These are phyloP conservation scores for Lachancea cidri DNA, from an alignment of 805 yeast species.

Conservation along the genomic window DNA sequence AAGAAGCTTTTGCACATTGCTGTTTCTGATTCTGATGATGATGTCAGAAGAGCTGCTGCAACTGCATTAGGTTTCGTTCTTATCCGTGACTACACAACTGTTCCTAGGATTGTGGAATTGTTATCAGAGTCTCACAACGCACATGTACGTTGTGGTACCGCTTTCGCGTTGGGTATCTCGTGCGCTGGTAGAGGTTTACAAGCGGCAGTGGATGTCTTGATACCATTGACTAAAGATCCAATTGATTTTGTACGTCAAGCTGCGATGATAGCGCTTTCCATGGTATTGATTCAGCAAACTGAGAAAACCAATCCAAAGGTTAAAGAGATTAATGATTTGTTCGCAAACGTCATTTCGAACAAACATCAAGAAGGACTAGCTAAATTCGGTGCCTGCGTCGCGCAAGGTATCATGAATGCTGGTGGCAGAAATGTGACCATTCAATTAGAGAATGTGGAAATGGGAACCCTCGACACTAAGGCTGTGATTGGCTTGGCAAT, in stretches of 20 bases:
- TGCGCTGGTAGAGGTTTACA: slow-evolving; percentile 92
- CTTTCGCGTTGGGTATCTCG: slow-evolving; percentile 93
- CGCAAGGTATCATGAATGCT: slow-evolving; percentile 97
- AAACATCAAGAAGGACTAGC: slow-evolving; percentile 97
- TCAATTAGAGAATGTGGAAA: slow-evolving; percentile 78
- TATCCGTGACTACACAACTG: slow-evolving; percentile 84
- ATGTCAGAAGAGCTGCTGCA: slow-evolving; percentile 94
- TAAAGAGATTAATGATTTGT: slow-evolving; percentile 64
- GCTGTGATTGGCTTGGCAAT: slow-evolving; percentile 89
- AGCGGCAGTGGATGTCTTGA: slow-evolving; percentile 86
- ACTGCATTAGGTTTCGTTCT: slow-evolving; percentile 86
- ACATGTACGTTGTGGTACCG: slow-evolving; percentile 97
- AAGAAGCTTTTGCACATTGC: slow-evolving; percentile 85
- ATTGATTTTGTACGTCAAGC: slow-evolving; percentile 98
- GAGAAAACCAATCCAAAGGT: slow-evolving; percentile 80
- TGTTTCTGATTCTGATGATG: slow-evolving; percentile 93
- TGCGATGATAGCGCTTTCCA: slow-evolving; percentile 84
- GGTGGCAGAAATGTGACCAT: slow-evolving; percentile 98
- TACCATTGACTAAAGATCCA: slow-evolving; percentile 87
- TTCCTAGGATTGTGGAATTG: slow-evolving; percentile 91
- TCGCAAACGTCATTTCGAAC: slow-evolving; percentile 70
- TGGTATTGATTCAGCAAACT: slow-evolving; percentile 86
- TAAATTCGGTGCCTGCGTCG: slow-evolving; percentile 93
- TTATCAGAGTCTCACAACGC: slow-evolving; percentile 94
- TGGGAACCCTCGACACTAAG: slow-evolving; percentile 84